These are phyloP conservation scores for Elsinoe arachidis DNA, from an alignment of 2,329 filamentous ascomycete species.

Conservation along the genomic window DNA sequence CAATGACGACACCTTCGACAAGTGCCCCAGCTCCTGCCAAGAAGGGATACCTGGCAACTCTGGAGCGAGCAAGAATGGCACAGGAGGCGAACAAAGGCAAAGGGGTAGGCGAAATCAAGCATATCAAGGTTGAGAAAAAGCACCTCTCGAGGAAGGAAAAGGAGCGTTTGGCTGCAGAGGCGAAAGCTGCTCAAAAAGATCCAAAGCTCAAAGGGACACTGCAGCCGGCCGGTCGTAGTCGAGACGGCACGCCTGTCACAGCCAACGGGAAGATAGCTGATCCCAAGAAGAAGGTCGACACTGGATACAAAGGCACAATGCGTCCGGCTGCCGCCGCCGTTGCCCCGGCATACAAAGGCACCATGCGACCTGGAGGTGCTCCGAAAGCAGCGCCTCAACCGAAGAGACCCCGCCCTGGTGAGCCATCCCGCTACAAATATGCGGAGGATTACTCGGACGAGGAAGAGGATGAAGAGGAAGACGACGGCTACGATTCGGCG, in stretches of 20 bases:
- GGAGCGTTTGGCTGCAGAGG: constrained; percentile 28
- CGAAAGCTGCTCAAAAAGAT: constrained; percentile 37
- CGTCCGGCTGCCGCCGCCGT: constrained; percentile 19
- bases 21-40: constrained; percentile 46
- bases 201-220: constrained; percentile 21
- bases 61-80: constrained; percentile 61
- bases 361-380: constrained; percentile 35
- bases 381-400: constrained; percentile 25
- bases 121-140: constrained; percentile 56
- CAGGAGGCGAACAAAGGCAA: constrained; percentile 48
- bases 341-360: constrained; percentile 35
- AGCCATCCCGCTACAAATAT: constrained; percentile 5
- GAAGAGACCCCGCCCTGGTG: constrained; percentile 15
- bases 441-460: constrained; percentile 28
- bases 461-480: constrained; percentile 51
- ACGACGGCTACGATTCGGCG: constrained; percentile 55
- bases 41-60: constrained; percentile 65
- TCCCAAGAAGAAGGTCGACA: constrained; percentile 31
- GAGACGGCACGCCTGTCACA: constrained; percentile 23
- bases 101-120: constrained; percentile 60
- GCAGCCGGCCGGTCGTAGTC: constrained; percentile 24
- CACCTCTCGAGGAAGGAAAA: constrained; percentile 48
- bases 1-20: constrained; percentile 9
- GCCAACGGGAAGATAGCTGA: constrained; percentile 14
- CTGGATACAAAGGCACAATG: constrained; percentile 37